Conservation (phyloP, 2,329 filamentous ascomycete genomes). For the Fusarium fujikuroi region DNA sequence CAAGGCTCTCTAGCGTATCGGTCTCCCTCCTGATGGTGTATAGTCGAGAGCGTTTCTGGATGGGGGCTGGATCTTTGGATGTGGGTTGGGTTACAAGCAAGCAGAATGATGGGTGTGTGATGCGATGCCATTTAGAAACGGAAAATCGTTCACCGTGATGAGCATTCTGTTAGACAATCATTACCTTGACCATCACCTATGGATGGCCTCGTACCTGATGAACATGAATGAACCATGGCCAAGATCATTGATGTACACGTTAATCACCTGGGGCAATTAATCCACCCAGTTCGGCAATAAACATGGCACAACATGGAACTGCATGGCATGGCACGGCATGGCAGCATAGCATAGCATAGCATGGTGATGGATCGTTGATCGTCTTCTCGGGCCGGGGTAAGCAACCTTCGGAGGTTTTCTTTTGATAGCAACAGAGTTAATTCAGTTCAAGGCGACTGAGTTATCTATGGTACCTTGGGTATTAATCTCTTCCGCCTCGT, state of each 20-base stretch:
- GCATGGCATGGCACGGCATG: background rate
- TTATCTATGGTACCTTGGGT: background rate
- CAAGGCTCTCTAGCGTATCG: constrained; percentile 21
- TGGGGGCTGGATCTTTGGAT: constrained; percentile 7
- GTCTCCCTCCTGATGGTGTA: constrained; percentile 18
- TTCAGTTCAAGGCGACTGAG: constrained; percentile 10
- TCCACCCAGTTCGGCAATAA: constrained; percentile 13
- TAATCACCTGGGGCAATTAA: constrained; percentile 26
- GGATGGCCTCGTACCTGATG: constrained; percentile 26
- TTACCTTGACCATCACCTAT: constrained; percentile 8
- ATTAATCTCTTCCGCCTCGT: constrained; percentile 16
- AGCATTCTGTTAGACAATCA: constrained; percentile 11
- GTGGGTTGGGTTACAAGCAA: constrained; percentile 17
- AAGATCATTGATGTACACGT: constrained; percentile 9
- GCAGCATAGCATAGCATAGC: background rate
- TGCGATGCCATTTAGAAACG: constrained; percentile 21
- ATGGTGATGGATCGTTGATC: constrained; percentile 31
- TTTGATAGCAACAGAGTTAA: background rate
- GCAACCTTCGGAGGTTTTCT: constrained; percentile 38
- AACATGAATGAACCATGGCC: constrained; percentile 10
- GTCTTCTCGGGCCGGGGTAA: constrained; percentile 16
- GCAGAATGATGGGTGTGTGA: constrained; percentile 38
- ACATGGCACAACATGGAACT: constrained; percentile 5
- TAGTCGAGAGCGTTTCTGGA: constrained; percentile 4
- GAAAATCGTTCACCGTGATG: background rate